Evolutionary conservation across 306 rosid species (phyloP).

Genomic region (Senna tora): DNA sequence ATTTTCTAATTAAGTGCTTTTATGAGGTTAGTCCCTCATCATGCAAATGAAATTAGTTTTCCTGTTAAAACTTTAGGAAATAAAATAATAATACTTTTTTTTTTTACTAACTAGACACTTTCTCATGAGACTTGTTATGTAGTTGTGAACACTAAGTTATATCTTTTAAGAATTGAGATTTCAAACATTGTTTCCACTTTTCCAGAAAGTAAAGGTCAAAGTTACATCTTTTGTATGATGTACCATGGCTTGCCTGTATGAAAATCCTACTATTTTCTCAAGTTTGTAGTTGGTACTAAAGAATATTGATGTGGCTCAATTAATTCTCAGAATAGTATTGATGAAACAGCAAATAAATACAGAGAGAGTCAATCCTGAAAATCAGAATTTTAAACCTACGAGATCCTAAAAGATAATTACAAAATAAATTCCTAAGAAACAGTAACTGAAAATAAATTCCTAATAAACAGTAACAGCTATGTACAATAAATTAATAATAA

Average conservation of each 20-base stretch:
- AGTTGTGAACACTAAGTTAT: neutral
- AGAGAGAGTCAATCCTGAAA: too few relatives aligned
- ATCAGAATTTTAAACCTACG: too few relatives aligned
- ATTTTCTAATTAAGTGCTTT: constrained; percentile 5
- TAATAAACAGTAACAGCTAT: too few relatives aligned
- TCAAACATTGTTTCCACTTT: neutral
- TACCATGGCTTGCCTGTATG: neutral
- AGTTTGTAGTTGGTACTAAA: neutral
- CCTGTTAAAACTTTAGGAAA: neutral
- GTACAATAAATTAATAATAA: too few relatives aligned
- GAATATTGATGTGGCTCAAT: too few relatives aligned
- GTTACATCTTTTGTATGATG: too few relatives aligned
- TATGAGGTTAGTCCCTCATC: neutral
- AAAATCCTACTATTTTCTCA: neutral
- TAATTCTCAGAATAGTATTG: too few relatives aligned
- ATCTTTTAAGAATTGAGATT: neutral
- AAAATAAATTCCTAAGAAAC: too few relatives aligned
- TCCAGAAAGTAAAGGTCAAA: constrained; percentile 8
- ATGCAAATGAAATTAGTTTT: neutral
- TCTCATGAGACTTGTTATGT: neutral
- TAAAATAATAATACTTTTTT: neutral
- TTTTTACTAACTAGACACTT: neutral
- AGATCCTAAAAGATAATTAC: too few relatives aligned
- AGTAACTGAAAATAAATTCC: too few relatives aligned
- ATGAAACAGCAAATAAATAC: too few relatives aligned